These are phyloP conservation scores for Hamigera avellanea DNA, from an alignment of 495 filamentous ascomycete genomes.

Conservation along the genomic window DNA sequence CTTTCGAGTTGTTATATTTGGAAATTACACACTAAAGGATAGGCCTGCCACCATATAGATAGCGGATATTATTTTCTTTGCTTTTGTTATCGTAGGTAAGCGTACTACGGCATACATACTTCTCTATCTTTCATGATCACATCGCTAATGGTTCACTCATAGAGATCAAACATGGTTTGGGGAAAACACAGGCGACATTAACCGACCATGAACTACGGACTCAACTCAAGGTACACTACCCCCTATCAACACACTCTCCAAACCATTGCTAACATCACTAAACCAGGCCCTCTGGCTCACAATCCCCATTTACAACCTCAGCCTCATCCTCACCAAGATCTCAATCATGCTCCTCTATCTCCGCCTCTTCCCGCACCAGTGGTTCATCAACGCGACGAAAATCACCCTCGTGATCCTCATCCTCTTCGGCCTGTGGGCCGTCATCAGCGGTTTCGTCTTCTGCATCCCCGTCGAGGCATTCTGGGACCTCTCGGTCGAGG, in stretches of 20 bases:
- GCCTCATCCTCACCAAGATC: slow-evolving; percentile 32
- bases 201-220: background rate
- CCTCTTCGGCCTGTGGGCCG: slow-evolving; percentile 22
- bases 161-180: slow-evolving; percentile 11
- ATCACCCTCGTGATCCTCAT: slow-evolving; percentile 21
- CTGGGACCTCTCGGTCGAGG: slow-evolving; percentile 9
- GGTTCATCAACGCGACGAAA: slow-evolving; percentile 16
- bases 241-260: background rate
- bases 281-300: slow-evolving; percentile 25
- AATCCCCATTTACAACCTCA: slow-evolving; percentile 29
- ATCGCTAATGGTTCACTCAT: too few relatives aligned
- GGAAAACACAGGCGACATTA: slow-evolving; percentile 1
- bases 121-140: too few relatives aligned
- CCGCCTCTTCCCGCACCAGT: slow-evolving; percentile 26
- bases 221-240: slow-evolving; percentile 9
- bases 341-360: slow-evolving; percentile 29
- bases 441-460: slow-evolving; percentile 25
- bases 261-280: too few relatives aligned
- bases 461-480: slow-evolving; percentile 24
- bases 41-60: slow-evolving; percentile 2
- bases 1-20: background rate
- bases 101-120: background rate
- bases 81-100: slow-evolving; percentile 19
- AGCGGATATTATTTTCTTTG: slow-evolving; percentile 12
- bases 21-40: background rate